Base-by-base conservation (phyloP, 371 early-diverging fungal species). In the Synchytrium microbalum region DNA sequence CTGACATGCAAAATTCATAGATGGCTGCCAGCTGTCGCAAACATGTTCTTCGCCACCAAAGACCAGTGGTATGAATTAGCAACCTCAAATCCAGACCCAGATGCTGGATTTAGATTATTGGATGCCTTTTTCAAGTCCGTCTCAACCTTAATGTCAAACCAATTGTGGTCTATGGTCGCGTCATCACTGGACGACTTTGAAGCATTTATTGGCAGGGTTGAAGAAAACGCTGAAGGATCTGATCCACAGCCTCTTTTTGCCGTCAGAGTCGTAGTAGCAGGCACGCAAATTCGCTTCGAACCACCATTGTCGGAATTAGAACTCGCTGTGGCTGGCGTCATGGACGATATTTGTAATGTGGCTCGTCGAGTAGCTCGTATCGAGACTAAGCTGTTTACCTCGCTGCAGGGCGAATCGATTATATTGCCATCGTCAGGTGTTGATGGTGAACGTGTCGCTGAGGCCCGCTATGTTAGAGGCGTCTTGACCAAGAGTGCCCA, bases 51-150 rank as follows among this genome's bases (percentile, higher is more conserved):
- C 63, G 63, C 52, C 61, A 75, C 71, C 23, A 83, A 83, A 59
- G 72, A 77, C 24, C 59, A 58, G 19, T 83, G 83, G 83, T 83
- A 83, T 65, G 31, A 57, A 23, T 58, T 67, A 14, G 77, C 80
- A 61, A 77, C 79, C 0, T 73, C 79, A 1, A 57, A 58, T n/a
- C 67, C 68, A 33, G 81, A 79, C 59, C 61, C 75, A 1, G 83
- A 83, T 63, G 61, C 72, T 2, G 81, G 80, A 3, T 81, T 73
- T 54, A 69, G 72, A 8, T 29, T 60, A 25, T 65, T 79, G 1
- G 82, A 81, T 60, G 38, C 69, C 2, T 81, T 83, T 60, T 83
- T 83, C 67, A 77, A 79, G 59, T 76, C 80, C 1, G 82, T 81
- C 1, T 66, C 78, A 19, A 68, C 76, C 8, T 67, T 83, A 31